Evolutionary conservation across 2,329 filamentous ascomycete genomes (phyloP), one percentile per base, ranked within the genome.

Genomic region (Calonectria naviculata): DNA sequence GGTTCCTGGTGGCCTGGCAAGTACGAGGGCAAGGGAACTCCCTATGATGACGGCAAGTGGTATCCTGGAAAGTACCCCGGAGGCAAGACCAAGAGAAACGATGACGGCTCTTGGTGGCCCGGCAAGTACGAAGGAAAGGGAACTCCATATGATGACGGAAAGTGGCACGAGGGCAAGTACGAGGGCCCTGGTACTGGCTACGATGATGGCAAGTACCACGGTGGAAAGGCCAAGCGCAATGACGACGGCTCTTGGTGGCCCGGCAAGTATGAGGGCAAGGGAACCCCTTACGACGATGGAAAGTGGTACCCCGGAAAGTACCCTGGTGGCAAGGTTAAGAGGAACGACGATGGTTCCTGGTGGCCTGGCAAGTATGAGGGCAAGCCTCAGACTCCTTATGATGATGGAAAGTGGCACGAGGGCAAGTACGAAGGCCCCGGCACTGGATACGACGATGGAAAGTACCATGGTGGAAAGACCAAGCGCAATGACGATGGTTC

Each of bases 91-190:
- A 41, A 61, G 56, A 19, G 56, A 4, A 29, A 60, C 31, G 54
- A 56, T 9, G 52, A 58, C 10, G 54, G 54, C 5, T 58, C 54
- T 4, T 58, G 54, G 54, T 41, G 21, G 15, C 21, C n/a, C 2
- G 54, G 54, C 4, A 58, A 58, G 54, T 58, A 58, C 34, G 54
- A 58, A 17, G 54, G 54, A n/a, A 54, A 54, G n/a, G n/a, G n/a
- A n/a, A n/a, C n/a, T n/a, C n/a, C n/a, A n/a, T n/a, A n/a, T n/a
- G n/a, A n/a, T n/a, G n/a, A n/a, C n/a, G n/a, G n/a, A n/a, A n/a
- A n/a, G n/a, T n/a, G n/a, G n/a, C n/a, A n/a, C n/a, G n/a, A n/a
- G n/a, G n/a, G n/a, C n/a, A n/a, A n/a, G n/a, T n/a, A n/a, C n/a
- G n/a, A n/a, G n/a, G n/a, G n/a, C n/a, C n/a, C n/a, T n/a, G n/a